phyloP scores from a whole-genome alignment of 23 red algal species.

The Gracilaria gracilis region DNA sequence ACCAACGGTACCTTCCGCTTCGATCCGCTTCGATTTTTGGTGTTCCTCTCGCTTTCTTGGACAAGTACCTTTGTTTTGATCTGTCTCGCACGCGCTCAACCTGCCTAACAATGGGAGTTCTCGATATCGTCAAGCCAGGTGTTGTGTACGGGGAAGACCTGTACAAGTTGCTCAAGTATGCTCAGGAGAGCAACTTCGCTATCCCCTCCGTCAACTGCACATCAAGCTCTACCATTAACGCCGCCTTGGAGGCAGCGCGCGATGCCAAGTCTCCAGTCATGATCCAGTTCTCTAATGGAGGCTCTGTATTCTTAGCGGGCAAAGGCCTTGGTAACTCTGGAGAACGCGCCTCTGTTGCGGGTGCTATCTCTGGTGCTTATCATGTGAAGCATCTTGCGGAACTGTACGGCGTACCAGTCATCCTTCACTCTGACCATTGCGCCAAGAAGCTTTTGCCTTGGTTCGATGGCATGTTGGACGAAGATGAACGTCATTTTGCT shows the following conservation, averaged over 20 bases:
- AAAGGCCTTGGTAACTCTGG: slow-evolving; percentile 70
- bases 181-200: slow-evolving; percentile 69
- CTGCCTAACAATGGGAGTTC: slow-evolving; percentile 54
- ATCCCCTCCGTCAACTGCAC: slow-evolving; percentile 78
- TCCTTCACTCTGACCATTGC: slow-evolving; percentile 83
- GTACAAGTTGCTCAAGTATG: slow-evolving; percentile 83
- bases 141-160: slow-evolving; percentile 75
- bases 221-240: slow-evolving; percentile 74
- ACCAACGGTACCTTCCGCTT: neutral
- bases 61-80: neutral
- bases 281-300: slow-evolving; percentile 82
- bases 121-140: slow-evolving; percentile 65
- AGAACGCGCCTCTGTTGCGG: slow-evolving; percentile 58
- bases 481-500: slow-evolving; percentile 75
- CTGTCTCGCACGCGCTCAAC: neutral
- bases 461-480: slow-evolving; percentile 85
- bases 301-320: slow-evolving; percentile 67
- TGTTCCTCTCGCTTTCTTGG: neutral
- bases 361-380: slow-evolving; percentile 67
- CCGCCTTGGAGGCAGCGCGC: slow-evolving; percentile 73
- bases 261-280: slow-evolving; percentile 79
- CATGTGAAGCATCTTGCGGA: slow-evolving; percentile 65
- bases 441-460: slow-evolving; percentile 86
- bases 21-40: neutral
- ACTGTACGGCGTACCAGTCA: slow-evolving; percentile 74